These are phyloP conservation scores for Paecilomyces formosus DNA, from an alignment of 2,329 filamentous ascomycete species.

Conservation along the genomic window DNA sequence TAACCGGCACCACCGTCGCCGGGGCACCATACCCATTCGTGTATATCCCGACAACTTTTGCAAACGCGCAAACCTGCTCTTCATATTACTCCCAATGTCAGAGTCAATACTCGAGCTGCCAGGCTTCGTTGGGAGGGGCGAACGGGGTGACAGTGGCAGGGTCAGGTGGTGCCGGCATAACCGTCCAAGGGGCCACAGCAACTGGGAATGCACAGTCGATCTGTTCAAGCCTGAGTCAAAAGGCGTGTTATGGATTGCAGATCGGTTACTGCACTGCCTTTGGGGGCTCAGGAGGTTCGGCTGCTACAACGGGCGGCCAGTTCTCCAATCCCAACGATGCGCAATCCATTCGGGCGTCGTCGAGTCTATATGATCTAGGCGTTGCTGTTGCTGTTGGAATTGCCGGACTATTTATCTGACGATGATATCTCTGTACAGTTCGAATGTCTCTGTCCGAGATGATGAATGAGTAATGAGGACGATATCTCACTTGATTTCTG, in stretches of 20 bases:
- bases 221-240: conserved; percentile 38
- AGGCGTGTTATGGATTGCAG: conserved; percentile 43
- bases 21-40: conserved; percentile 47
- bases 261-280: conserved; percentile 39
- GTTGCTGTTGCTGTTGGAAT: conserved; percentile 38
- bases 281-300: conserved; percentile 15
- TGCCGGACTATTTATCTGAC: conserved; percentile 37
- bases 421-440: neutral
- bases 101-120: conserved; percentile 38
- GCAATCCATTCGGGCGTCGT: conserved; percentile 17
- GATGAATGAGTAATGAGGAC: neutral
- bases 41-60: conserved; percentile 47
- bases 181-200: conserved; percentile 37
- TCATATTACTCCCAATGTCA: conserved; percentile 48
- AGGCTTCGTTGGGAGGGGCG: conserved; percentile 39
- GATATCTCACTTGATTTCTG: neutral
- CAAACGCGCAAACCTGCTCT: conserved; percentile 44
- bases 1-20: conserved; percentile 36
- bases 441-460: neutral
- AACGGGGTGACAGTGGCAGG: conserved; percentile 47
- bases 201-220: conserved; percentile 35
- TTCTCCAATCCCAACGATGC: conserved; percentile 11
- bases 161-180: conserved; percentile 40
- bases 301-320: conserved; percentile 8
- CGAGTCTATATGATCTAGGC: conserved; percentile 35